Base-by-base conservation (phyloP, 2,329 filamentous ascomycete species). In the Monilinia polystroma region DNA sequence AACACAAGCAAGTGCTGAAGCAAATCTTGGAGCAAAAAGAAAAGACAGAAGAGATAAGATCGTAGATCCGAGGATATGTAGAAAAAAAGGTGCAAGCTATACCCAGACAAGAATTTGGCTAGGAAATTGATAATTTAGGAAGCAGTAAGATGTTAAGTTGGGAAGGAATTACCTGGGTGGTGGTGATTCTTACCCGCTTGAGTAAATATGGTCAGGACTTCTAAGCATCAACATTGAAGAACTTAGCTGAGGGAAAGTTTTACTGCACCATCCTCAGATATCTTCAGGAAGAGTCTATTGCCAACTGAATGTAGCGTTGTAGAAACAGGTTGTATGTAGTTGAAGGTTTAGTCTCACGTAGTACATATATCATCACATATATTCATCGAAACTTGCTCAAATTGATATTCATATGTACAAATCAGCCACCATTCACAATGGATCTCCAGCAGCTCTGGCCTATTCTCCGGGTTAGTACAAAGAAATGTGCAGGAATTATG, bases 391-490 rank as follows among this genome's bases (percentile, higher is more conserved):
- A 66, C 55, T 38, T 57, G 57, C 57, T 67, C 32, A 59, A 63
- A 63, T 55, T 53, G 52, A 35, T 45, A 67, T 62, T 59, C 69
- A 66, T 76, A 77, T 77, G 68, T 77, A 78, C 75, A 77, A 65
- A 49, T 71, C 66, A 73, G 70, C 67, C 71, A 73, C 49, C 66
- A 73, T 74, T 35, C 64, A 62, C 65, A 68, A 75, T 68, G 77
- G 73, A 76, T 88, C 86, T 38, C 82, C 85, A 63, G 80, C 78
- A 76, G 80, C 81, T 76, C 85, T 82, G 72, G 86, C 85, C 86
- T 81, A 69, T 51, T 62, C n/a, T 26, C 18, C 10, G 32, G 14
- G 45, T 62, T 14, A 62, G 58, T 62, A 62, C 14, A 51, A 62
- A 51, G 20, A 14, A 26, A 62, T 7, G 29, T 18, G 45, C n/a